Evolutionary conservation across 2,329 filamentous ascomycete genomes (phyloP).

Genomic region (Fusarium algeriense): DNA sequence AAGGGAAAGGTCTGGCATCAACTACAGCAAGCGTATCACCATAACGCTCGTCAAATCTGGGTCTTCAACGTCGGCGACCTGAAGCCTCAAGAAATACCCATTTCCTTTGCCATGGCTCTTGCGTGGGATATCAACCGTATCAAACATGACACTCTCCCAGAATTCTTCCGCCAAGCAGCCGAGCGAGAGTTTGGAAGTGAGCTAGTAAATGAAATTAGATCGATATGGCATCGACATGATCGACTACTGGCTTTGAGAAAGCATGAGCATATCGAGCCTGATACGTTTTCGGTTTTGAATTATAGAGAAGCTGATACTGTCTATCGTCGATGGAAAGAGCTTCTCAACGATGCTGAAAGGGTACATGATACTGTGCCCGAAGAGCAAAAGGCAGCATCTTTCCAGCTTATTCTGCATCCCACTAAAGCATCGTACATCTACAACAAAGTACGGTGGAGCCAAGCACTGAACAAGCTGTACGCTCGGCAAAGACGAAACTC

Average conservation of each 20-base stretch:
- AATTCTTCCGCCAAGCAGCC: conserved; percentile 62
- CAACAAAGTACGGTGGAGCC: conserved; percentile 58
- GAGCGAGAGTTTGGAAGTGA: conserved; percentile 61
- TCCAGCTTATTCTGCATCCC: conserved; percentile 70
- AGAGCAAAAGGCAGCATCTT: conserved; percentile 63
- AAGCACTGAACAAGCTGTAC: conserved; percentile 63
- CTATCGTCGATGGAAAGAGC: conserved; percentile 62
- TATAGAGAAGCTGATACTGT: conserved; percentile 66
- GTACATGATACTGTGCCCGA: conserved; percentile 57
- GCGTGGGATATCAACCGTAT: conserved; percentile 66
- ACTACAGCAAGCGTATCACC: conserved; percentile 65
- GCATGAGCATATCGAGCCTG: conserved; percentile 68
- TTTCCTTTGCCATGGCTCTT: conserved; percentile 67
- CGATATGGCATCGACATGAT: conserved; percentile 64
- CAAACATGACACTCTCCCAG: conserved; percentile 53
- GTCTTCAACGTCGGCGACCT: conserved; percentile 73
- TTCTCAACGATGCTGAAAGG: conserved; percentile 57
- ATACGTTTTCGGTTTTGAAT: conserved; percentile 68
- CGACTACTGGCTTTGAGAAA: conserved; percentile 62
- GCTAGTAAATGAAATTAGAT: conserved; percentile 58
- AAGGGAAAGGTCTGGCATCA: conserved; percentile 61
- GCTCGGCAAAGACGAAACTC: conserved; percentile 65
- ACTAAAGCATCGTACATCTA: conserved; percentile 66
- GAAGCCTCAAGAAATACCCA: conserved; percentile 68
- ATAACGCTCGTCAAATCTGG: conserved; percentile 66